phyloP scores from a whole-genome alignment of 1,284 basidiomycete genomes.

The Cystobasidium sp. region DNA sequence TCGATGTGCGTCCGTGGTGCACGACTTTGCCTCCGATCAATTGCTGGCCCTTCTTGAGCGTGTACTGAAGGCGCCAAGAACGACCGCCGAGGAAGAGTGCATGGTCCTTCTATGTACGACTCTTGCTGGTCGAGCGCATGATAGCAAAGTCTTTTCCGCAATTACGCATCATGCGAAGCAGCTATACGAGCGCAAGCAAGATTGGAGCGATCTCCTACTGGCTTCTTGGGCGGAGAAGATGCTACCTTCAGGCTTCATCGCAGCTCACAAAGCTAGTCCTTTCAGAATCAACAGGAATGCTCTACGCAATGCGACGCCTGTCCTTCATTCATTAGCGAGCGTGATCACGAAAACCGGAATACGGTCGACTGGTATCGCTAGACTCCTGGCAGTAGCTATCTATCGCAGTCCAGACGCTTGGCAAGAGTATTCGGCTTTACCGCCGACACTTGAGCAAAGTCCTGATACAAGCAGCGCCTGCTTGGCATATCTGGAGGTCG shows the following conservation, averaged over 20 bases:
- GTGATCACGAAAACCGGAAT: background rate
- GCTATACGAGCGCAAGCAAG: background rate
- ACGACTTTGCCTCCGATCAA: background rate
- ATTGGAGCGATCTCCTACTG: background rate
- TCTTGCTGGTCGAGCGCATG: background rate
- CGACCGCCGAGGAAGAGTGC: conserved; percentile 16
- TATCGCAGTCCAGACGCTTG: conserved; percentile 7
- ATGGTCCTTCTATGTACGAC: background rate
- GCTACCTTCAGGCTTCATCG: conserved; percentile 9
- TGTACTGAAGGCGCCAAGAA: background rate
- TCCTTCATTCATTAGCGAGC: background rate
- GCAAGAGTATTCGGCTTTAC: background rate
- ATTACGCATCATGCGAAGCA: background rate
- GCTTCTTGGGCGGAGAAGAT: background rate
- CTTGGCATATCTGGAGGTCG: conserved; percentile 8
- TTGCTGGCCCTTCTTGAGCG: conserved; percentile 4
- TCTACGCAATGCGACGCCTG: background rate
- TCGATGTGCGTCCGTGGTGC: conserved; percentile 8
- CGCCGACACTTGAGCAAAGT: background rate
- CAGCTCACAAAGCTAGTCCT: background rate
- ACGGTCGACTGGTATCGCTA: conserved; percentile 1
- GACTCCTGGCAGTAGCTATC: background rate
- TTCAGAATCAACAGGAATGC: background rate
- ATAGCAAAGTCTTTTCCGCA: background rate
- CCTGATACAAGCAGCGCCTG: background rate